Evolutionary conservation across 2,329 filamentous ascomycete genomes (phyloP).

Genomic region (Trichoderma pleuroti): DNA sequence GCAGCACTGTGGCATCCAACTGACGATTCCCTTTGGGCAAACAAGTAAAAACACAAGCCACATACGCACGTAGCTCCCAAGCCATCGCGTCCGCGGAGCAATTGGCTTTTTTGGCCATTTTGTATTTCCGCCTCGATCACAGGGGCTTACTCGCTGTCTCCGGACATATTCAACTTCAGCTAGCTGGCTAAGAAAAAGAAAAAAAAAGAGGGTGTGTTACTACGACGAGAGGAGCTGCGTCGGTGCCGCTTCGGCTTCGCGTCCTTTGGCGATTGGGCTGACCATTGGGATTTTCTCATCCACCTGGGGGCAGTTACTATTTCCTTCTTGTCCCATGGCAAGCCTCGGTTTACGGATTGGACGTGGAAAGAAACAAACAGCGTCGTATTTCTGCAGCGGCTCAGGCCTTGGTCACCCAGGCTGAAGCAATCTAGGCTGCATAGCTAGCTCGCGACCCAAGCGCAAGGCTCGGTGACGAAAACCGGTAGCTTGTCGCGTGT

Average conservation of each 20-base stretch:
- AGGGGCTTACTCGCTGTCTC: background rate
- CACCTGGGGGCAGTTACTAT: no score
- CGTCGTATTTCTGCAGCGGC: background rate
- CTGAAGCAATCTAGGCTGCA: background rate
- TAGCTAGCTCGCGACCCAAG: background rate
- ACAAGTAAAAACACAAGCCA: background rate
- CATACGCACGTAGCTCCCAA: background rate
- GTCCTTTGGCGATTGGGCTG: background rate
- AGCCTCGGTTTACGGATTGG: background rate
- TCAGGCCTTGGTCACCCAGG: background rate
- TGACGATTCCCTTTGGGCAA: background rate
- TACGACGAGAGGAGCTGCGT: background rate
- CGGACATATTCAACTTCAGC: background rate
- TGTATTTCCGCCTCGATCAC: background rate
- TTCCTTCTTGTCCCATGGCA: no score
- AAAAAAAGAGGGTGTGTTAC: background rate
- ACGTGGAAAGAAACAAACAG: background rate
- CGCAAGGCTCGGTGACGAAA: constrained; percentile 17
- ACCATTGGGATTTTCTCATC: background rate
- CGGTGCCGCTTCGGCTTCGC: constrained; percentile 6
- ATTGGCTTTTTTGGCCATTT: background rate
- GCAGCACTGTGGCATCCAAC: background rate
- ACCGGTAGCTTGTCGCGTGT: constrained; percentile 17
- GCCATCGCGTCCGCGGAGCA: background rate
- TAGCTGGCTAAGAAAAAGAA: no score